Percentiles rank a stretch among this genome's conserved stretches.
These are phyloP conservation scores for Cladophialophora psammophila DNA, from an alignment of 2,329 filamentous ascomycete species.

Conservation along the genomic window DNA sequence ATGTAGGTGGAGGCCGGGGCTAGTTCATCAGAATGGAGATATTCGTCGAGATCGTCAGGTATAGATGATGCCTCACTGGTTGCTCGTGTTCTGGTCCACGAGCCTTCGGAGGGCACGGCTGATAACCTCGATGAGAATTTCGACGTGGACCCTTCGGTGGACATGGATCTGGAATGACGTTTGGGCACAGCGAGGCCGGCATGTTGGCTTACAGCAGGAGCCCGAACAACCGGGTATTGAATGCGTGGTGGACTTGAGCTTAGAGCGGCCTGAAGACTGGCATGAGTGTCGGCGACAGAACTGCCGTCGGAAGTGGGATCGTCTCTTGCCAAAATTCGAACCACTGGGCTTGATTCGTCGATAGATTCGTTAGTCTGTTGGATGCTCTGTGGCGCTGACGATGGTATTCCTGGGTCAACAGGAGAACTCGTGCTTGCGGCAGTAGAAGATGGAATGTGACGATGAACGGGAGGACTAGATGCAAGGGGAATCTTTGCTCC, in stretches of 20 bases:
- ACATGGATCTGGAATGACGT: conserved; percentile 44
- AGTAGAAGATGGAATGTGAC: conserved; percentile 47
- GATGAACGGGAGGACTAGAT: conserved; percentile 50
- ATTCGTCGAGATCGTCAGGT: conserved; percentile 37
- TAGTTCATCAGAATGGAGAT: conserved; percentile 34
- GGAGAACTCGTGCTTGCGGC: conserved; percentile 29
- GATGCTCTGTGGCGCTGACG: conserved; percentile 32
- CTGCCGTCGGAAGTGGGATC: conserved; percentile 31
- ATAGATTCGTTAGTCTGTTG: conserved; percentile 20
- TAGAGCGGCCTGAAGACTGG: conserved; percentile 49
- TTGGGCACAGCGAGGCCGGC: conserved; percentile 46
- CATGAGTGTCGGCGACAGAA: conserved; percentile 40
- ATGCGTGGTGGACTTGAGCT: conserved; percentile 42
- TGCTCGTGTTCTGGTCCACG: conserved; percentile 46
- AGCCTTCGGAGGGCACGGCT: conserved; percentile 52
- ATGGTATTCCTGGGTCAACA: conserved; percentile 24
- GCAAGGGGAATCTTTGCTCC: conserved; percentile 32
- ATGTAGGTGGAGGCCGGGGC: conserved; percentile 37
- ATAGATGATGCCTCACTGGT: conserved; percentile 33
- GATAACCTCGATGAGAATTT: conserved; percentile 55
- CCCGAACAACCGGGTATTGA: conserved; percentile 44
- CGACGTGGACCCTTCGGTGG: conserved; percentile 45
- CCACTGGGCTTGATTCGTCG: conserved; percentile 37
- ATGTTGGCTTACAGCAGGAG: conserved; percentile 51
- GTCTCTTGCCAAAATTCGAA: conserved; percentile 29